Evolutionary conservation across 1,284 basidiomycete species (phyloP), one percentile per base, ranked within the genome.

Genomic region (Taiwanofungus camphoratus): DNA sequence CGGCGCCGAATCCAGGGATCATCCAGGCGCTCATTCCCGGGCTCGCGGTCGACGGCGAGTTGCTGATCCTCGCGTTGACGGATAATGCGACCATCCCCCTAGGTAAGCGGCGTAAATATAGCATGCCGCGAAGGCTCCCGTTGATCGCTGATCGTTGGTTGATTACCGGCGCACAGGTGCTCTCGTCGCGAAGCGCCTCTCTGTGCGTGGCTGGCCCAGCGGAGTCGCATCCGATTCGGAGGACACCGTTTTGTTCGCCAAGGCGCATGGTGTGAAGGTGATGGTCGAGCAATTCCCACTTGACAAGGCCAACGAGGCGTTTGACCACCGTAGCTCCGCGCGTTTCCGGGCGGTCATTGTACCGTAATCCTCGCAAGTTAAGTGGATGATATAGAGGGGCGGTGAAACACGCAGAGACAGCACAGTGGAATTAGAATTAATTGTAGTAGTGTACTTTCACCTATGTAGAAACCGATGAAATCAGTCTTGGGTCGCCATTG

Each of bases 1-100:
- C 59, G 18, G 55, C 60, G 15, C 60, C 59, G 12, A 52, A 45
- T 41, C 41, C 55, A 3, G 38, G 41, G n/a, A 49, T 27, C 11
- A 55, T 55, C 24, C 42, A 41, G 36, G 44, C 21, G 29, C 48
- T 60, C 18, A 47, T 61, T 39, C 47, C 49, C 18, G 58, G 46
- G 1, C 52, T 59, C 37, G 52, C 50, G 6, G 26, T 27, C 26
- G 26, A 27, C 26, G 26, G 26, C 26, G 13, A 7, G 8, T 8
- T 27, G 26, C 26, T 27, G 8, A 8, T 27, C 26, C 26, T 27
- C 26, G 26, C 26, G 26, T 8, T 27, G 8, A 7, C 26, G 26
- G 7, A 8, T 13, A 27, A 7, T 7, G 8, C 26, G 26, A 27
- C 13, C 8, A 27, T 7, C 26, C 26, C 13, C 26, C 26, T 13